These are phyloP conservation scores for Marchantia paleacea DNA, from an alignment of 225 moss, liverwort and hornwort genomes.

Conservation along the genomic window DNA sequence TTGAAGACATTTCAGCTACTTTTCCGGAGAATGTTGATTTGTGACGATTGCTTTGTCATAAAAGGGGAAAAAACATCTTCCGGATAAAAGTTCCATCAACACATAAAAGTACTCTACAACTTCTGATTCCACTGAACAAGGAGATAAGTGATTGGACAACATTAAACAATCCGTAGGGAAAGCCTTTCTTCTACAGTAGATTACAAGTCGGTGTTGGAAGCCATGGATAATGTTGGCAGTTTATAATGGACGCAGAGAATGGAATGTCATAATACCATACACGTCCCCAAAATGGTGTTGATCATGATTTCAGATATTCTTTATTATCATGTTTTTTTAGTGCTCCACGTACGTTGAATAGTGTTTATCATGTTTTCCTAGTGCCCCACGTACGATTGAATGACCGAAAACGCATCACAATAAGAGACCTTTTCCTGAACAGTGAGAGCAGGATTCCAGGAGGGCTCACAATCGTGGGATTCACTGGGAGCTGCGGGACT, in stretches of 20 bases:
- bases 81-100: too few relatives aligned
- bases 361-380: background rate
- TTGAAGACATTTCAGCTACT: too few relatives aligned
- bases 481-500: too few relatives aligned
- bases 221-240: conserved; percentile 1
- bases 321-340: background rate
- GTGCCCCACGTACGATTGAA: background rate
- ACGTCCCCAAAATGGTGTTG: background rate
- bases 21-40: too few relatives aligned
- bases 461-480: background rate
- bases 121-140: too few relatives aligned
- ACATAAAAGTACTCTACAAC: too few relatives aligned
- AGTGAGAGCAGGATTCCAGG: background rate
- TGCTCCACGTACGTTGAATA: background rate
- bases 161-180: too few relatives aligned
- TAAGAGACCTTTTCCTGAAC: background rate
- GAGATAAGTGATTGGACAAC: too few relatives aligned
- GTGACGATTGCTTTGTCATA: too few relatives aligned
- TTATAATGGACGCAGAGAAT: background rate
- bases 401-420: background rate
- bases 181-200: background rate
- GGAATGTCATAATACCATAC: background rate
- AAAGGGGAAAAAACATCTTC: too few relatives aligned
- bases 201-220: background rate
- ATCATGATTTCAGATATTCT: background rate